phyloP scores from a whole-genome alignment of 2,329 filamentous ascomycete species.

The Ophiognomonia clavigignenti-juglandacearum region DNA sequence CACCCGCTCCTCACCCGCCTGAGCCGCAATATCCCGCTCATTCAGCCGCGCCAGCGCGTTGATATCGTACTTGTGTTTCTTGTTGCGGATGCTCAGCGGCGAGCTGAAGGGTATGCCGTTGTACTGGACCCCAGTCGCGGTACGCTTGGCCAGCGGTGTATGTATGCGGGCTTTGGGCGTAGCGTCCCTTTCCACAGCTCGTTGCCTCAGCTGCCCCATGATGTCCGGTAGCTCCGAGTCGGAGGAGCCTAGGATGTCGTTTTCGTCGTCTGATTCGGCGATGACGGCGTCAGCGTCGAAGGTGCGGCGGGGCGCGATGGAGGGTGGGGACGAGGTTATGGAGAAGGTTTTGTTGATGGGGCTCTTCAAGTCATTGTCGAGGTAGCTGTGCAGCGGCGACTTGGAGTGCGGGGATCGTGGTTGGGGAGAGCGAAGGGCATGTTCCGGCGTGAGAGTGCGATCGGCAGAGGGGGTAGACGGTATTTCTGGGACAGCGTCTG shows the following conservation, averaged over 20 bases:
- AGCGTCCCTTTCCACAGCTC: conserved; percentile 10
- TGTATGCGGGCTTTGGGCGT: conserved; percentile 22
- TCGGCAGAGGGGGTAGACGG: too few species aligned
- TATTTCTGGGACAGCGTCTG: too few species aligned
- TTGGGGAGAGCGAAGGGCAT: too few species aligned
- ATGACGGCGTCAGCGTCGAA: conserved; percentile 54
- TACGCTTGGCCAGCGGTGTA: conserved; percentile 46
- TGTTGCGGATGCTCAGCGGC: conserved; percentile 46
- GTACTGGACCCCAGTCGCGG: conserved; percentile 32
- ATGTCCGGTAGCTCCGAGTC: conserved; percentile 55
- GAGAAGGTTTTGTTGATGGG: not conserved
- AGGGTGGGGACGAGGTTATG: conserved; percentile 17
- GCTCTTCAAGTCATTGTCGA: too few species aligned
- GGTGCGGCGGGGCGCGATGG: conserved; percentile 20
- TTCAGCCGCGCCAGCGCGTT: conserved; percentile 57
- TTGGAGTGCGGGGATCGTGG: too few species aligned
- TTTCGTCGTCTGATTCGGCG: conserved; percentile 68
- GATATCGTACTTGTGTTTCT: conserved; percentile 57
- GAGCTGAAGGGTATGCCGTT: conserved; percentile 30
- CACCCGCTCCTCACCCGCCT: conserved; percentile 47
- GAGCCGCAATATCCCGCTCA: conserved; percentile 52
- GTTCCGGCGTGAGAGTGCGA: too few species aligned
- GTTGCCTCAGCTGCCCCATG: too few species aligned
- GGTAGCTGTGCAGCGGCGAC: too few species aligned
- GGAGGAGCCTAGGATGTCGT: conserved; percentile 54